A percentile compares a stretch with the other conserved stretches of the same genome.
phyloP scores from a whole-genome alignment of 2,329 filamentous ascomycete genomes.

The Fusarium neocosmosporiellum region DNA sequence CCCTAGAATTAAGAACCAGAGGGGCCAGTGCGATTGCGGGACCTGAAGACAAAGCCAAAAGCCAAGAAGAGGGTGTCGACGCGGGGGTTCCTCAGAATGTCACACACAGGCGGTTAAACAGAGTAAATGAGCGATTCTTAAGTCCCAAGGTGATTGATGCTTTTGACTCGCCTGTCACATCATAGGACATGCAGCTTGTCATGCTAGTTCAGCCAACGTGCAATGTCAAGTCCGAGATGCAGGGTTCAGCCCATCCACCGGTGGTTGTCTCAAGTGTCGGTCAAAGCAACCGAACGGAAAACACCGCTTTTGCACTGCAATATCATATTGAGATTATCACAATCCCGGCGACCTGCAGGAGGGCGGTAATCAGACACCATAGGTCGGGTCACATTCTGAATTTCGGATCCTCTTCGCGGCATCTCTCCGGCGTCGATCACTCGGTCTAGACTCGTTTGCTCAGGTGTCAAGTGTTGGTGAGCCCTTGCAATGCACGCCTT shows the following conservation, averaged over 20 bases:
- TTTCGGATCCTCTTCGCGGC: slow-evolving; percentile 3
- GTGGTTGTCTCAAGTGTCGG: slow-evolving; percentile 25
- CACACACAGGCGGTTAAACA: neutral
- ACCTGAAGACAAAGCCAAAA: neutral
- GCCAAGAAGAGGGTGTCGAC: neutral
- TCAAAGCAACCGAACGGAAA: slow-evolving; percentile 9
- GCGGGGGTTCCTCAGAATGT: neutral
- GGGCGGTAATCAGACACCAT: slow-evolving; percentile 11
- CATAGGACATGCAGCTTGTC: neutral
- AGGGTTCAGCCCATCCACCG: slow-evolving; percentile 1
- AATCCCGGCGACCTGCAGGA: slow-evolving; percentile 27
- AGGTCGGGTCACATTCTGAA: slow-evolving; percentile 9
- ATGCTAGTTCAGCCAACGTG: slow-evolving; percentile 4
- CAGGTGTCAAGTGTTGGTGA: neutral
- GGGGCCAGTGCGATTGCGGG: neutral
- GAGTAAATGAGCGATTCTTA: neutral
- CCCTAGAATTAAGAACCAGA: neutral
- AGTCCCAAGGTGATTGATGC: neutral
- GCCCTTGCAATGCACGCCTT: neutral
- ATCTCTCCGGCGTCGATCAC: slow-evolving; percentile 27
- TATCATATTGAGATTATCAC: slow-evolving; percentile 14
- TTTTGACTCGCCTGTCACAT: slow-evolving; percentile 12
- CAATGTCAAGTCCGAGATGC: slow-evolving; percentile 1
- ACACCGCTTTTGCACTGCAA: neutral
- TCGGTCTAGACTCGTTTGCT: slow-evolving; percentile 24